Evolutionary conservation across 2,329 filamentous ascomycete species (phyloP), one percentile per base, ranked within the genome.

Genomic region (Simplicillium sp.): DNA sequence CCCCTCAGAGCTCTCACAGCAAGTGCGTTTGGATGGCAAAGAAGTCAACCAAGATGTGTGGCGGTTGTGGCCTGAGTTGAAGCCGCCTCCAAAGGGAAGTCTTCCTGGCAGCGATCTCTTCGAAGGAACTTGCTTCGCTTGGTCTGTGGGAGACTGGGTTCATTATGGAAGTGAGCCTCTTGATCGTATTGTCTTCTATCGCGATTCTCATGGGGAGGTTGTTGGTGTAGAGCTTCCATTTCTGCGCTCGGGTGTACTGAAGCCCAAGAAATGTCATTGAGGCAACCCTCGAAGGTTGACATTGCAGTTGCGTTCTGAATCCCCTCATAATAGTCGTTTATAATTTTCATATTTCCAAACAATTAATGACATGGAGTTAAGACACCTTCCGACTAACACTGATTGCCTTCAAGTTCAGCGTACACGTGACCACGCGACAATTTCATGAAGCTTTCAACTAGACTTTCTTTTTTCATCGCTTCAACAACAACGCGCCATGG

Each of bases 131-230:
- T 62, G 58, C 32, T 18, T 50, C 2, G 46, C 50, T 3, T 64
- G 58, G 59, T 56, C 52, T 29, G 41, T 57, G 4, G 53, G 51
- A 1, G 57, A 62, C 29, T 64, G 56, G 57, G 44, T 63, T 16
- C 53, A 59, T 20, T 63, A 64, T 41, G 58, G 56, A 0, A 48
- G 55, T 9, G 51, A 61, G 42, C 51, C 59, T 2, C 29, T 64
- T 11, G 58, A 64, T 35, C 45, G 54, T 7, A 44, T 62, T 7
- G 34, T 61, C 2, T 51, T 65, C 35, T 51, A 56, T 15, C 46
- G 49, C 32, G 51, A 59, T 37, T 39, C 38, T 5, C 41, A 46
- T 5, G 20, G 20, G 9, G 34, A 47, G 7, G 53, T 60, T 2
- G 16, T 52, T 28, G 57, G 58, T 0, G 45, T 62, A 14, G 57